Percentiles rank a stretch among this genome's conserved stretches.
Conservation (phyloP, 2,329 filamentous ascomycete species). For the Stagonosporopsis vannaccii region DNA sequence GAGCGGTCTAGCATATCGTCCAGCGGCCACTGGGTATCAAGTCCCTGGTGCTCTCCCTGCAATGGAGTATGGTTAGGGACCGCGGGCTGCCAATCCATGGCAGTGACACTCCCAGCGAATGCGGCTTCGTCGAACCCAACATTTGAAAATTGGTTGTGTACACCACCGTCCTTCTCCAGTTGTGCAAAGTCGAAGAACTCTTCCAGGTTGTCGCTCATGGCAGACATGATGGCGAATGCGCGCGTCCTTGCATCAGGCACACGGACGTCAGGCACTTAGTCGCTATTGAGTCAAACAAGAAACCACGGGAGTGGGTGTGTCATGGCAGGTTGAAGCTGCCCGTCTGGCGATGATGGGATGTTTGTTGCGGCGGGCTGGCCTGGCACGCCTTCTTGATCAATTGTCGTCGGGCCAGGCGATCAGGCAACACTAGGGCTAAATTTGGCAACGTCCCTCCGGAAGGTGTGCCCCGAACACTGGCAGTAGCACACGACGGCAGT, state of each 20-base stretch:
- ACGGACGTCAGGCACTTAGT: neutral
- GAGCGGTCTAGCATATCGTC: neutral
- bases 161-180: conserved; percentile 31
- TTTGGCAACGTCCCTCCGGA: neutral
- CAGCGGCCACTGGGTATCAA: neutral
- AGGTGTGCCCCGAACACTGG: neutral
- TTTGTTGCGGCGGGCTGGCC: conserved; percentile 1
- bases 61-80: neutral
- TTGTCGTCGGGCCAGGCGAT: conserved; percentile 8
- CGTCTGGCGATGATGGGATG: conserved; percentile 6
- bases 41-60: neutral
- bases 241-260: neutral
- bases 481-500: neutral
- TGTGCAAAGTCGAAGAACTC: conserved; percentile 48
- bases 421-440: conserved; percentile 16
- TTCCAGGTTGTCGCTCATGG: conserved; percentile 32
- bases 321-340: conserved; percentile 6
- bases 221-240: neutral
- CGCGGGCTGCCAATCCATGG: conserved; percentile 39
- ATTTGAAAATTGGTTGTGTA: conserved; percentile 7
- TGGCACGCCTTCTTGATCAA: conserved; percentile 13
- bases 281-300: neutral
- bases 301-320: neutral
- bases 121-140: neutral
- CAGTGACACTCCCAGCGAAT: conserved; percentile 12